Percentiles rank a stretch among this genome's conserved stretches.
Evolutionary conservation across 305 asterid species (phyloP).

Genomic region (Plantago lanceolata): DNA sequence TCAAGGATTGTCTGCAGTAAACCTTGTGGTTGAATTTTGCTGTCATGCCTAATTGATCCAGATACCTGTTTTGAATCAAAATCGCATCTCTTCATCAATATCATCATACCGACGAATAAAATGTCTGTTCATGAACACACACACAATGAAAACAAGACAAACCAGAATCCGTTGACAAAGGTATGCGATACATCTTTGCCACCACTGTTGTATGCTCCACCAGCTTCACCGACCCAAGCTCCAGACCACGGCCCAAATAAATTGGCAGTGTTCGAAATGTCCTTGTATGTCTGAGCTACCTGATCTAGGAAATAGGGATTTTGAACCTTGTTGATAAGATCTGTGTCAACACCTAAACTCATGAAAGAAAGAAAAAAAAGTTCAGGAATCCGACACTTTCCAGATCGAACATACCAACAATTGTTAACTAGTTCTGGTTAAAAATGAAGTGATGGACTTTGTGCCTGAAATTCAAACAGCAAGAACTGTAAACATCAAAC

Average conservation of each 20-base stretch:
- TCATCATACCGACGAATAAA: background rate
- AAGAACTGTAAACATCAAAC: too few relatives aligned
- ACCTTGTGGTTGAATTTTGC: conserved; percentile 68
- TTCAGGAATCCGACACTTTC: background rate
- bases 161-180: conserved; percentile 81
- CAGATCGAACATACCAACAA: background rate
- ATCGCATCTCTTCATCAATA: background rate
- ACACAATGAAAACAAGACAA: conserved; percentile 1
- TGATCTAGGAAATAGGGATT: conserved; percentile 56
- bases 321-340: conserved; percentile 54
- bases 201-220: conserved; percentile 85
- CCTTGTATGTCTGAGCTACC: conserved; percentile 44
- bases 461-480: too few relatives aligned
- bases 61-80: conserved; percentile 43
- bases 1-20: conserved; percentile 73
- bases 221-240: conserved; percentile 87
- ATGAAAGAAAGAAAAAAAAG: background rate
- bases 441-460: too few relatives aligned
- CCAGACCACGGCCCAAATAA: conserved; percentile 51
- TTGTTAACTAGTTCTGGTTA: background rate
- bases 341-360: conserved; percentile 51
- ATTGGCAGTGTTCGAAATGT: conserved; percentile 30
- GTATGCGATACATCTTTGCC: conserved; percentile 63
- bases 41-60: conserved; percentile 88
- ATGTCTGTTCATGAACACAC: conserved; percentile 7